These are phyloP conservation scores for Pyricularia pennisetigena DNA, from an alignment of 2,329 filamentous ascomycete species.

Conservation along the genomic window DNA sequence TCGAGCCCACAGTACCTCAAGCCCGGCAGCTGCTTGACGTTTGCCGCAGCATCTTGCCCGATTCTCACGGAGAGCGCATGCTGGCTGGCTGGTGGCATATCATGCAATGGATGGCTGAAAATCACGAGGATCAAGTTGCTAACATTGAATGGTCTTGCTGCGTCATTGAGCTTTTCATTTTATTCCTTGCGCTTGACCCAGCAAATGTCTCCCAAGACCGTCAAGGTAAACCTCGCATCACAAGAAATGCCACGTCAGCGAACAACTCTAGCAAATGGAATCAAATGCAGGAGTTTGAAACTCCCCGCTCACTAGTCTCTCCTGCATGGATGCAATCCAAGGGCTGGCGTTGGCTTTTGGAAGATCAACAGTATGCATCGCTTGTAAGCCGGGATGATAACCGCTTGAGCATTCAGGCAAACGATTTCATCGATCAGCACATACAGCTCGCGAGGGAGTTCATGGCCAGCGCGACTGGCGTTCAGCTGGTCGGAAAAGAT, in stretches of 20 bases:
- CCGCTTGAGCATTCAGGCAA: conserved; percentile 12
- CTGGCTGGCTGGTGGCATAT: conserved; percentile 65
- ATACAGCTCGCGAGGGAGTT: conserved; percentile 56
- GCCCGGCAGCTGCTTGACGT: conserved; percentile 51
- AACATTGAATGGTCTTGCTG: conserved; percentile 63
- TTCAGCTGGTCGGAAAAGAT: conserved; percentile 31
- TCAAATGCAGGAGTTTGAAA: conserved; percentile 33
- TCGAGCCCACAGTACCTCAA: conserved; percentile 55
- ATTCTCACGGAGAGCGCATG: conserved; percentile 48
- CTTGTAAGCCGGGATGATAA: not conserved
- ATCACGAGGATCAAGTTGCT: conserved; percentile 22
- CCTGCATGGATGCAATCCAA: conserved; percentile 50
- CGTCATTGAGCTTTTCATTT: conserved; percentile 51
- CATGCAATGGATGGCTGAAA: conserved; percentile 53
- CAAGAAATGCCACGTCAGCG: not conserved
- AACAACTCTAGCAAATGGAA: conserved; percentile 28
- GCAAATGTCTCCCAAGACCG: conserved; percentile 17
- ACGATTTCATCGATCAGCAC: conserved; percentile 37
- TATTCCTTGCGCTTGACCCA: conserved; percentile 36
- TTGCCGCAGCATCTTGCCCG: conserved; percentile 54
- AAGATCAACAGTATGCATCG: conserved; percentile 27
- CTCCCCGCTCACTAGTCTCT: conserved; percentile 35
- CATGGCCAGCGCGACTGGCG: conserved; percentile 47
- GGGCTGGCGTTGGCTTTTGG: conserved; percentile 64
- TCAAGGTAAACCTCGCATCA: conserved; percentile 7